Base-by-base conservation (phyloP, 1,284 basidiomycete genomes). In the Cryptococcus jaspeensis region DNA sequence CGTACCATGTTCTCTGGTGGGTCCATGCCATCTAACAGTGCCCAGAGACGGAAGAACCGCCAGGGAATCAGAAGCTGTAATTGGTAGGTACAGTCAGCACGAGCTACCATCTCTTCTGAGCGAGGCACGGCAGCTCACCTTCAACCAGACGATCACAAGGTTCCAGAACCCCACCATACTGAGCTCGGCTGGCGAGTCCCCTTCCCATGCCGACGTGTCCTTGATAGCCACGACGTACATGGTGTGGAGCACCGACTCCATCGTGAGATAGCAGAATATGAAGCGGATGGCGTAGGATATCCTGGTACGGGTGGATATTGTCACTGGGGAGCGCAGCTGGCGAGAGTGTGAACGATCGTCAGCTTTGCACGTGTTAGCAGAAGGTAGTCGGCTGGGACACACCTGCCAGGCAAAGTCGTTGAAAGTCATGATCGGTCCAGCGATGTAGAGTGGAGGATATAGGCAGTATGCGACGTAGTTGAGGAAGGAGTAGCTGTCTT, bases 161-260 rank as follows among this genome's bases (percentile, higher is more conserved):
- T 96, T 98, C 96, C 95, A 99, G 71, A 97, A 94, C 0, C 95
- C 93, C 44, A 98, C 85, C 88, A 98, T 90, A 65, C 85, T 86
- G 22, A 99, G 83, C 72, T 98, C 84, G 12, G 88, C 84, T 0
- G 92, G 87, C 0, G 85, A 84, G 66, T 87, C 83, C 1, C 87
- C 89, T 0, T 74, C 66, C 81, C 82, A 83, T 32, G 78, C 73
- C 43, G 84, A 84, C 0, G 84, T 80, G 67, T 96, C 92, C 76
- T 98, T 98, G 80, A 98, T 97, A 5, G 93, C 95, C 18, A 96
- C 91, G 32, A 98, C 89, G 69, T 97, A 95, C 87, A 98, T 95
- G 72, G 84, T 92, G 74, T 99, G 95, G 40, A 96, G 81, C 52
- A 97, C 84, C 49, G 88, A 78, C 77, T 99, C 96, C 88, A 98